A percentile compares a stretch with the other conserved stretches of the same genome.
Evolutionary conservation across 2,329 filamentous ascomycete species (phyloP).

Genomic region (Didymella keratinophila): DNA sequence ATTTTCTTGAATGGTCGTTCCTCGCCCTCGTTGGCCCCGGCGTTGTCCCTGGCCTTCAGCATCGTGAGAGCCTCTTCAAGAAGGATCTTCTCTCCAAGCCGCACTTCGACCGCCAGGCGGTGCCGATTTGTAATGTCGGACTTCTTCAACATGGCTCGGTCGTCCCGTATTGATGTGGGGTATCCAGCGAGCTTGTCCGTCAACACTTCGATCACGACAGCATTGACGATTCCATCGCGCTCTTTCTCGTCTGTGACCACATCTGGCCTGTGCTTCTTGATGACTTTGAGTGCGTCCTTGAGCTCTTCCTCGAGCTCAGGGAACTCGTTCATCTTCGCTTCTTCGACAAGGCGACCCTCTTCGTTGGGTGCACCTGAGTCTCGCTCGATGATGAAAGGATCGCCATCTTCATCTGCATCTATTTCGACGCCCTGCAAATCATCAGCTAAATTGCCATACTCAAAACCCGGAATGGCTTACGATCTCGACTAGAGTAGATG

Average conservation of each 20-base stretch:
- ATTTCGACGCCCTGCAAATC: slow-evolving; percentile 6
- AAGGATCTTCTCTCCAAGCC: slow-evolving; percentile 31
- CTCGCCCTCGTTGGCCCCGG: background rate
- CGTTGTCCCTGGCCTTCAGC: slow-evolving; percentile 1
- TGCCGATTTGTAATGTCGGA: slow-evolving; percentile 20
- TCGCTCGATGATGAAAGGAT: slow-evolving; percentile 33
- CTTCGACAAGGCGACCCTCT: slow-evolving; percentile 26
- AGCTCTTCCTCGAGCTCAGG: slow-evolving; percentile 33
- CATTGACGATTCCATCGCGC: slow-evolving; percentile 21
- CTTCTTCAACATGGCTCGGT: slow-evolving; percentile 22
- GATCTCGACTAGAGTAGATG: slow-evolving; percentile 12
- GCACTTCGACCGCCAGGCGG: slow-evolving; percentile 32
- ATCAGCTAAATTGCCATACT: background rate
- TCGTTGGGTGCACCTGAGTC: slow-evolving; percentile 34
- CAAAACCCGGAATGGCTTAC: slow-evolving; percentile 6
- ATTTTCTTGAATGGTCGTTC: slow-evolving; percentile 13
- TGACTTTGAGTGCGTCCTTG: slow-evolving; percentile 22
- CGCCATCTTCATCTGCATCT: slow-evolving; percentile 25
- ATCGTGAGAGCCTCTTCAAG: slow-evolving; percentile 26
- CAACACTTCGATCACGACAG: slow-evolving; percentile 20
- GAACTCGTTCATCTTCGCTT: slow-evolving; percentile 22
- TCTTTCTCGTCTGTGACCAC: slow-evolving; percentile 24
- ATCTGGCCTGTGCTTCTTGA: slow-evolving; percentile 24
- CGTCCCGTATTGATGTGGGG: slow-evolving; percentile 24
- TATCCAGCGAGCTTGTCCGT: slow-evolving; percentile 26